These are phyloP conservation scores for Skeletonema potamos DNA, from an alignment of 108 stramenopile species.

Conservation along the genomic window DNA sequence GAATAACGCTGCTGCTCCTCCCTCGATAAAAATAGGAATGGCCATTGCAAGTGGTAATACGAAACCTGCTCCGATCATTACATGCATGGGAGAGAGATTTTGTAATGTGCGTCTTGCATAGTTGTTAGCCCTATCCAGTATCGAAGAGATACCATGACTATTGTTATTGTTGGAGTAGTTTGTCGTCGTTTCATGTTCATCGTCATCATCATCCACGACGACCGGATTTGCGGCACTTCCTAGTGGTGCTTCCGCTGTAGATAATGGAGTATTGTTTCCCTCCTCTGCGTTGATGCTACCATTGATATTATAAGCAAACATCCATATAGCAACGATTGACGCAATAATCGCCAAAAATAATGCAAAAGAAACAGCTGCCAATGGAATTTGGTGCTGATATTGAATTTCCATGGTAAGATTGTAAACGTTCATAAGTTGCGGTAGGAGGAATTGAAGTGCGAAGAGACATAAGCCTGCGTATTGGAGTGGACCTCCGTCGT, in stretches of 20 bases:
- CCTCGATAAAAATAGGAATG: constrained; percentile 19
- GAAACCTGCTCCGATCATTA: constrained; percentile 16
- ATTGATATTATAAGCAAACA: background rate
- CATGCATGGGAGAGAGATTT: constrained; percentile 1
- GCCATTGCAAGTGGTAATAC: constrained; percentile 22
- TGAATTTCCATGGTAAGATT: background rate
- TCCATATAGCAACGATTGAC: background rate
- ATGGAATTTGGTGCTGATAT: background rate
- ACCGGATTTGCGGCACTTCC: constrained; percentile 17
- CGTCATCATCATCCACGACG: background rate
- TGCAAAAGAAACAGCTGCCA: background rate
- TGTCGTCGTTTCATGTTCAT: background rate
- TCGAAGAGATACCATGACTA: background rate
- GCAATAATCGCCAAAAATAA: background rate
- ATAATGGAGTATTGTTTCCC: background rate
- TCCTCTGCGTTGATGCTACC: no score
- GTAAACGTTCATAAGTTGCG: constrained; percentile 1
- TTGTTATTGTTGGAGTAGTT: background rate
- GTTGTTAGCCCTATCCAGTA: background rate
- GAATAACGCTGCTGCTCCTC: constrained; percentile 11
- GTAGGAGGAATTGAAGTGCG: constrained; percentile 12
- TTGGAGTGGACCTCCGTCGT: constrained; percentile 28
- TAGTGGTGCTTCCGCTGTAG: background rate
- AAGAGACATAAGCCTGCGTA: constrained; percentile 8
- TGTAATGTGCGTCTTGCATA: background rate